Conservation (phyloP, 192 early-diverging fungal species). For the Coemansia sp. region DNA sequence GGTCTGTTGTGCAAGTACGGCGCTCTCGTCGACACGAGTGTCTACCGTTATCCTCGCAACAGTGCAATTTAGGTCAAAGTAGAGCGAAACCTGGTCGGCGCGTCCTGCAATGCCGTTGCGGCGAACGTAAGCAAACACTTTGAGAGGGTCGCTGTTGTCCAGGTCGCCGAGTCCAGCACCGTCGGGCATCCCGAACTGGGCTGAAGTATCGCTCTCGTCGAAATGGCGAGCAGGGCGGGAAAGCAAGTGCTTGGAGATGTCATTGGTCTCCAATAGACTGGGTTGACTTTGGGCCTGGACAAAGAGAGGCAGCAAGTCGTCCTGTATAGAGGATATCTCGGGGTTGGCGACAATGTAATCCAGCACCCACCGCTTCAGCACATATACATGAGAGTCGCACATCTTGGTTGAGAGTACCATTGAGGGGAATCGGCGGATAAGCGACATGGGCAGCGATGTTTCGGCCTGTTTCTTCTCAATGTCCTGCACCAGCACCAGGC, state of each 20-base stretch:
- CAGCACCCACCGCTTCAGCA: conserved; percentile 92
- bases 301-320: conserved; percentile 84
- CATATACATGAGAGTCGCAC: conserved; percentile 90
- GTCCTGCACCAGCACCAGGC: conserved; percentile 45
- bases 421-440: conserved; percentile 76
- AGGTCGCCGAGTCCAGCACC: conserved; percentile 26
- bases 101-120: conserved; percentile 77
- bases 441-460: conserved; percentile 39
- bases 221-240: conserved; percentile 29
- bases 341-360: conserved; percentile 73
- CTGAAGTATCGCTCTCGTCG: conserved; percentile 41
- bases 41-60: conserved; percentile 55
- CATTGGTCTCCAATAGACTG: conserved; percentile 52
- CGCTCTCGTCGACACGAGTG: conserved; percentile 65
- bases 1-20: conserved; percentile 65
- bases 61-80: conserved; percentile 86
- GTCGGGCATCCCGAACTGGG: conserved; percentile 29
- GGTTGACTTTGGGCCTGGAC: conserved; percentile 83
- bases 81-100: conserved; percentile 78
- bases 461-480: conserved; percentile 3
- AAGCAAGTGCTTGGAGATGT: conserved; percentile 33
- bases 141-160: conserved; percentile 54
- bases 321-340: conserved; percentile 70
- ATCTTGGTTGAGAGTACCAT: conserved; percentile 78
- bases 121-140: conserved; percentile 58